Evolutionary conservation across 257 asterid species (phyloP), one percentile per base, ranked within the genome.

Genomic region (Anisodus tanguticus): DNA sequence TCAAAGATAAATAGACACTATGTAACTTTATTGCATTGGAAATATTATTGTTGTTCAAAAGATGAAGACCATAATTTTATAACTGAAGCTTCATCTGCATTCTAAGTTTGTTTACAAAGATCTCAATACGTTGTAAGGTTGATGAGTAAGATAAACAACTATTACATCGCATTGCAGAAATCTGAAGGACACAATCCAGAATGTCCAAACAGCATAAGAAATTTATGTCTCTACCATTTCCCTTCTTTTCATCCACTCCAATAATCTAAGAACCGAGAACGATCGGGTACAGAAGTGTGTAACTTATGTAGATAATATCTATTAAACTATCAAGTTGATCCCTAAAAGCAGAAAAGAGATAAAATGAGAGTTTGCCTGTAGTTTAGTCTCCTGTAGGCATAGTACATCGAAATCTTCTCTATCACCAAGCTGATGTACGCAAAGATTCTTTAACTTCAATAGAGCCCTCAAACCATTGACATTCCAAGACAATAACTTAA

Each of bases 361-460:
- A 19, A 55, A 72, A 76, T 53, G 49, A 59, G 45, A 59, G 86
- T 91, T 82, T 88, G 84, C 99, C 99, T 95, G 95, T 77, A 97
- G 88, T 85, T 97, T 97, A 80, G 99, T 97, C 89, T 97, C 99
- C 90, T 97, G 99, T 90, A 97, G 88, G 90, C 99, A 97, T 83
- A 97, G 79, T 16, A 95, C 93, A 86, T 97, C 99, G 83, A 94
- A 93, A 78, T 89, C 85, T 86, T 95, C 98, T 91, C 93, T 92
- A 85, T 90, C 91, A 39, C 97, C 97, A 88, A 97, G 98, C 87
- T 92, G 90, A 86, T 91, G 82, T 47, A 91, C 90, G 69, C 95
- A 89, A 89, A 92, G 89, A 81, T 90, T 86, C 86, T 91, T 91
- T 86, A 86, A 84, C 90, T 94, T 97, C 86, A 97, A 84, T 70